Evolutionary conservation across 1,284 basidiomycete genomes (phyloP), one percentile per base, ranked within the genome.

Genomic region (Sanguinoderma infundibulare): DNA sequence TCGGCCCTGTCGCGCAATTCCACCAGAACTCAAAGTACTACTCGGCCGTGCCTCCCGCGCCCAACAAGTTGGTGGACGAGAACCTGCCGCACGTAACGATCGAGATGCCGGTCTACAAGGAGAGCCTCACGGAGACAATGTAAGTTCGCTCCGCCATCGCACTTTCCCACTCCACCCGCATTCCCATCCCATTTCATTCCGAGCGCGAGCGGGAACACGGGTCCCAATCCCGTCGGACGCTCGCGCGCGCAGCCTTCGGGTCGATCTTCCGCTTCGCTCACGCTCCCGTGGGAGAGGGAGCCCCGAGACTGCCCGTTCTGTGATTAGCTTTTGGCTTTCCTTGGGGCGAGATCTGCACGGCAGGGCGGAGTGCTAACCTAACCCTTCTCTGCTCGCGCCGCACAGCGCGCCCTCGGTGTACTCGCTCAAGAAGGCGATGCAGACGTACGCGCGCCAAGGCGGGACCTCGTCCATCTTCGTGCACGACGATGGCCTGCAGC

Each of bases 391-490:
- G 22, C 34, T 20, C 32, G 2, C 24, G 20, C 20, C 57, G 14
- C 59, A 15, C 69, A 90, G 89, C 57, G 73, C 83, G 5, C 92
- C 91, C 1, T 94, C 93, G 1, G 86, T 95, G 42, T 84, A 86
- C 65, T 94, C 90, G 0, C 75, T 95, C 63, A 94, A 95, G 77
- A 87, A 87, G 72, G 93, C 92, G 0, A 94, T 95, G 87, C 90
- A 91, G 71, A 94, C 91, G 1, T 94, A 94, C 71, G 91, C 92
- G 22, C 81, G 91, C 1, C 91, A 94, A 70, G 92, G 91, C 22
- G 92, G 92, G 10, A 89, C 89, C 0, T 91, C 89, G 5, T 77
- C 84, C 22, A 92, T 94, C 69, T 82, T 94, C 59, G 79, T 94
- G 20, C 89, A 91, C 67, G 91, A 94, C 63, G 90, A 94, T 71